phyloP scores from a whole-genome alignment of 140 eudicot genomes.

The Senecio squalidus region DNA sequence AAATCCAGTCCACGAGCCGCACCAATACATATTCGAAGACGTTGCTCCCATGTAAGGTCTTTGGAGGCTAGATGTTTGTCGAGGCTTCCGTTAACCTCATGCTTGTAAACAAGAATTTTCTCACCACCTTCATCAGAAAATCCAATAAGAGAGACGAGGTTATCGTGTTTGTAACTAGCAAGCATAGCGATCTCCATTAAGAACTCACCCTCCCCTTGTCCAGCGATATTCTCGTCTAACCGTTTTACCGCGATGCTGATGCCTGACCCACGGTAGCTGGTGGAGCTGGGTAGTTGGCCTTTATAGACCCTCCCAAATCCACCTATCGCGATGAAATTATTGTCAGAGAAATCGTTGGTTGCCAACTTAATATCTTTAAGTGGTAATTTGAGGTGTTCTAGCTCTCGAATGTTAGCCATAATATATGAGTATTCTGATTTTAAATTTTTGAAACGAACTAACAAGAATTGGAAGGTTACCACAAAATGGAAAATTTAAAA shows the following conservation, averaged over 20 bases:
- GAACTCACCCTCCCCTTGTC: constrained; percentile 22
- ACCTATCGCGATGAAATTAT: constrained; percentile 13
- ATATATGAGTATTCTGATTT: background rate
- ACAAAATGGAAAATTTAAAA: too few relatives aligned
- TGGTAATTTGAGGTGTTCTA: constrained; percentile 16
- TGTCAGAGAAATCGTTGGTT: constrained; percentile 17
- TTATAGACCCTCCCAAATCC: constrained; percentile 28
- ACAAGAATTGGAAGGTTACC: too few relatives aligned
- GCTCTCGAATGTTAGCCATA: constrained; percentile 10
- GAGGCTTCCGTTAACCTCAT: constrained; percentile 19
- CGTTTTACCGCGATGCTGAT: constrained; percentile 20
- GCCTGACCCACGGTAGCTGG: background rate
- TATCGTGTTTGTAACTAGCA: constrained; percentile 19
- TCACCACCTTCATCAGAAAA: constrained; percentile 13
- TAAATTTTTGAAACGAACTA: too few relatives aligned
- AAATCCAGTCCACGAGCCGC: constrained; percentile 19
- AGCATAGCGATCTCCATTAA: constrained; percentile 18
- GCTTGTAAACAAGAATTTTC: constrained; percentile 13
- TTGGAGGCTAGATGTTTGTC: constrained; percentile 10
- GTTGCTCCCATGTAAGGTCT: constrained; percentile 20
- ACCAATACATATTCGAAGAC: constrained; percentile 19
- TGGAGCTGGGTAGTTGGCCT: constrained; percentile 8
- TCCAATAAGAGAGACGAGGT: constrained; percentile 24
- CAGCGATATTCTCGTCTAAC: background rate
- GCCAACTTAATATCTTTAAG: constrained; percentile 16